Percentiles rank a stretch among this genome's conserved stretches.
These are phyloP conservation scores for Naganishia antarctica DNA, from an alignment of 768 basidiomycete species.

Conservation along the genomic window DNA sequence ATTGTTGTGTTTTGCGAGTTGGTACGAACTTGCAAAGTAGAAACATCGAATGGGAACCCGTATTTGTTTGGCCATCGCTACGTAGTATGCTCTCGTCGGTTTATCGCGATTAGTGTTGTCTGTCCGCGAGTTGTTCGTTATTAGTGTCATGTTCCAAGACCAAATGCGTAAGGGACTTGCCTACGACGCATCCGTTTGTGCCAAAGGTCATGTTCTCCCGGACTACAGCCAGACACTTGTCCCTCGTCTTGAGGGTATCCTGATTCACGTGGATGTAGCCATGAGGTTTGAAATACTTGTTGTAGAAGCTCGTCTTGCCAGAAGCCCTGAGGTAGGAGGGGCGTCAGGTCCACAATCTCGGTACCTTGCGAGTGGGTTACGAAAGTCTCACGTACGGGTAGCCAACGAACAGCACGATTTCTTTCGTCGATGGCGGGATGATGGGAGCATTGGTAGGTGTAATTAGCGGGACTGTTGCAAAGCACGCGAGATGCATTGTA, in stretches of 20 bases:
- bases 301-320: slow-evolving; percentile 81
- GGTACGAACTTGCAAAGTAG: slow-evolving; percentile 66
- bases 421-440: slow-evolving; percentile 38
- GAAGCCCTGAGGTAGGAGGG: slow-evolving; percentile 46
- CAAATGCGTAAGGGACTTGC: background rate
- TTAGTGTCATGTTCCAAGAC: no score
- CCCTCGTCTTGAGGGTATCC: slow-evolving; percentile 68
- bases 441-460: slow-evolving; percentile 53
- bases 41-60: slow-evolving; percentile 64
- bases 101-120: slow-evolving; percentile 88
- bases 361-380: no score
- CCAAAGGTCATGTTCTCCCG: slow-evolving; percentile 13
- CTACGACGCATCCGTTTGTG: slow-evolving; percentile 10
- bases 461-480: slow-evolving; percentile 49
- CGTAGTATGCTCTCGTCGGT: slow-evolving; percentile 64
- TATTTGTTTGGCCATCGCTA: slow-evolving; percentile 61
- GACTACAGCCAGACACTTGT: slow-evolving; percentile 56
- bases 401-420: slow-evolving; percentile 63
- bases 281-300: slow-evolving; percentile 60
- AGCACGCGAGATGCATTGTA: no score
- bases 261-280: slow-evolving; percentile 84
- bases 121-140: no score
- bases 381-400: slow-evolving; percentile 54
- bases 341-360: background rate
- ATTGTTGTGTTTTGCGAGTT: slow-evolving; percentile 90